Evolutionary conservation across 305 asterid species (phyloP).

Genomic region (Plantago rigida): DNA sequence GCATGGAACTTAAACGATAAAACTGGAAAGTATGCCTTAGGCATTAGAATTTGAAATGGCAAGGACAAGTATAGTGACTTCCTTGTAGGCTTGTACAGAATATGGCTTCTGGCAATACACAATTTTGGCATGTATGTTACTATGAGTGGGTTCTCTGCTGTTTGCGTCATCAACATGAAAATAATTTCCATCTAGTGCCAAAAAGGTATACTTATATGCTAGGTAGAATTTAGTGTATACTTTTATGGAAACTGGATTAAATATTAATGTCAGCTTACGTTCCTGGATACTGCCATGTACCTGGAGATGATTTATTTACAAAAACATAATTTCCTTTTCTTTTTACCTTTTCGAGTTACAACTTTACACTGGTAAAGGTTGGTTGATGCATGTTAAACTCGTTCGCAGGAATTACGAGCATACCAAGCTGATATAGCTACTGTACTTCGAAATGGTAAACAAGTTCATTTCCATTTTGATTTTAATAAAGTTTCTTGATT

Average conservation of each 20-base stretch:
- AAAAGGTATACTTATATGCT: slow-evolving; percentile 6
- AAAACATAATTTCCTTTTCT: not conserved
- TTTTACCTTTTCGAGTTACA: slow-evolving; percentile 10
- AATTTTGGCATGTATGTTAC: not conserved
- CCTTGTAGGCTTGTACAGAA: too few species aligned
- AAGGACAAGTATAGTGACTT: too few species aligned
- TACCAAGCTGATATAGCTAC: slow-evolving; percentile 98
- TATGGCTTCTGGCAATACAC: not conserved
- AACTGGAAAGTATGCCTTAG: too few species aligned
- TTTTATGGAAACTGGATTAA: too few species aligned
- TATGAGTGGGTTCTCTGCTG: not conserved
- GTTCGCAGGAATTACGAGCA: slow-evolving; percentile 80
- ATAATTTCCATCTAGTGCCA: not conserved
- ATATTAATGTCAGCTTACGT: slow-evolving; percentile 5
- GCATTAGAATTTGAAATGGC: too few species aligned
- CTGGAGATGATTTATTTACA: not conserved
- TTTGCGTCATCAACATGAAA: not conserved
- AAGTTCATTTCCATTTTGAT: slow-evolving; percentile 1
- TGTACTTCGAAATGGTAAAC: slow-evolving; percentile 77
- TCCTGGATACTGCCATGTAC: slow-evolving; percentile 1
- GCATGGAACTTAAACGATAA: too few species aligned
- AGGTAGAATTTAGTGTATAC: not conserved
- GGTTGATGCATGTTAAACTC: slow-evolving; percentile 23
- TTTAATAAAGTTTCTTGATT: too few species aligned
- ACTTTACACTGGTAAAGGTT: not conserved